These are phyloP conservation scores for Sclerotinia borealis DNA, from an alignment of 2,329 filamentous ascomycete species.

Conservation along the genomic window DNA sequence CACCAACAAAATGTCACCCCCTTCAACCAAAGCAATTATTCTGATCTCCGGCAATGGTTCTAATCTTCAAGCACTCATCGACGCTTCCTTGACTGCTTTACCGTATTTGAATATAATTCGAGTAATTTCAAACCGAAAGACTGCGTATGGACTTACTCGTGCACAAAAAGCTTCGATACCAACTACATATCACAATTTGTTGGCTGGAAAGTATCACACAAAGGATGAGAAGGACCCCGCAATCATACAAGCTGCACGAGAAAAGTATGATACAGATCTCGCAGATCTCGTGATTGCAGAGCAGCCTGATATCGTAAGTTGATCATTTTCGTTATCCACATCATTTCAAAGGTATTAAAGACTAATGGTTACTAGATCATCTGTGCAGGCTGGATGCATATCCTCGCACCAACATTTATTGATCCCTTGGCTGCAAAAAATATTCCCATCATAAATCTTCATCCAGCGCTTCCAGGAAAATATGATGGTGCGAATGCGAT, in stretches of 20 bases:
- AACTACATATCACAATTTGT: constrained; percentile 60
- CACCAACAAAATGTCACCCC: constrained; percentile 12
- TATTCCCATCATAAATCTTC: constrained; percentile 61
- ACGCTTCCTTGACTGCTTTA: constrained; percentile 37
- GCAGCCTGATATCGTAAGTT: constrained; percentile 43
- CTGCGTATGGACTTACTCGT: constrained; percentile 58
- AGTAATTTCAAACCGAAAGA: constrained; percentile 61
- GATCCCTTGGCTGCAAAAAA: constrained; percentile 48
- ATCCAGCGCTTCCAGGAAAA: constrained; percentile 59
- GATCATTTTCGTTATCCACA: not conserved
- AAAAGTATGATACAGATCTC: constrained; percentile 61
- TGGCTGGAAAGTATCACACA: constrained; percentile 41
- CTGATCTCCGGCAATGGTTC: constrained; percentile 63
- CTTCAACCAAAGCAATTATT: constrained; percentile 43
- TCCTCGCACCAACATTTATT: constrained; percentile 56
- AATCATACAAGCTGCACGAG: constrained; percentile 44
- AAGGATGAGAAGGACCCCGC: constrained; percentile 36
- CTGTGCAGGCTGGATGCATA: constrained; percentile 67
- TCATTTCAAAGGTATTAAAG: not conserved
- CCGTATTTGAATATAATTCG: constrained; percentile 47
- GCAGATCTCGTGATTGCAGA: constrained; percentile 50
- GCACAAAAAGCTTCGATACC: constrained; percentile 54
- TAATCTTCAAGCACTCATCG: constrained; percentile 62
- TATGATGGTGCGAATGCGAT: constrained; percentile 78
- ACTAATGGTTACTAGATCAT: constrained; percentile 40